Evolutionary conservation across 208 protist species (phyloP).

Genomic region (Leishmania aethiopica): DNA sequence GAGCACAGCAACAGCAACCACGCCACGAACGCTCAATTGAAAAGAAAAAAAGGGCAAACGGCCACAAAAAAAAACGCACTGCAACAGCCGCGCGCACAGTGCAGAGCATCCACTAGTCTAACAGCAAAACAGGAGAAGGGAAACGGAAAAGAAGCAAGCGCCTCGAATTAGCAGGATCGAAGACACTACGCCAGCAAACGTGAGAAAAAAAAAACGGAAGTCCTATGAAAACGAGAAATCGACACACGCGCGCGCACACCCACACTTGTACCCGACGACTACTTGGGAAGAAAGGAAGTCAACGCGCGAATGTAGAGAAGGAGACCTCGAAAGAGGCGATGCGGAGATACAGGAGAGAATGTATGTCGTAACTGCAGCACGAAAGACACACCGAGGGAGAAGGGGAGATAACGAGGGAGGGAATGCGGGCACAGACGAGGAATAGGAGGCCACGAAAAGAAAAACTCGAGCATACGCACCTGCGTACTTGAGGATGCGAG

Average conservation of each 20-base stretch:
- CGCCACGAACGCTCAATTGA: background rate
- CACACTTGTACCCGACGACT: background rate
- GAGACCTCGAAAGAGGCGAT: background rate
- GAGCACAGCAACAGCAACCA: conserved; percentile 1
- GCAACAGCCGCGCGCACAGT: background rate
- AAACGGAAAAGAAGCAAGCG: background rate
- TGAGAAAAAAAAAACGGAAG: background rate
- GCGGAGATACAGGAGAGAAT: background rate
- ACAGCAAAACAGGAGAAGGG: background rate
- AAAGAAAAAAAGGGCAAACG: background rate
- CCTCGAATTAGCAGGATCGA: background rate
- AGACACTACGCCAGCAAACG: background rate
- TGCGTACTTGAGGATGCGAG: background rate
- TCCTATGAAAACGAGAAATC: background rate
- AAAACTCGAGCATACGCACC: background rate
- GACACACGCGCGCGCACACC: background rate
- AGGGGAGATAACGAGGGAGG: background rate
- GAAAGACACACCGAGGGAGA: background rate
- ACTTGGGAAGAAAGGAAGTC: background rate
- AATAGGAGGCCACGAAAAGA: no score
- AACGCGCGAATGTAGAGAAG: background rate
- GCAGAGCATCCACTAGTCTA: background rate
- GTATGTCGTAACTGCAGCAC: background rate
- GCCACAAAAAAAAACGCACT: background rate
- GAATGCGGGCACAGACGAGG: background rate